Evolutionary conservation across 495 filamentous ascomycete genomes (phyloP), one percentile per base, ranked within the genome.

Genomic region (Filosporella fistucella): DNA sequence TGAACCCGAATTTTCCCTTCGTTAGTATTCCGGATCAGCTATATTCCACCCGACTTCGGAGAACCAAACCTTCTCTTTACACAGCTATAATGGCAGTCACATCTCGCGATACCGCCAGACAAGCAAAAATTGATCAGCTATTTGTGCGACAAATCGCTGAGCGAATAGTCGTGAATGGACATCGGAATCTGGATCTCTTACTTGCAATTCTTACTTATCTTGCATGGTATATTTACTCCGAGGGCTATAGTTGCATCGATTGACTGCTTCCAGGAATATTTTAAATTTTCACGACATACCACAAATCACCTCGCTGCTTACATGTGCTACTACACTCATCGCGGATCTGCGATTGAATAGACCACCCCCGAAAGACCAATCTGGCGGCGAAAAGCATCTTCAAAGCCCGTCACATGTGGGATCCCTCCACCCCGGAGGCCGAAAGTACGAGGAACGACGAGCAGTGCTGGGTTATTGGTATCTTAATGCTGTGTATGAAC

Each of bases 1-100:
- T 54, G 37, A 11, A 10, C 13, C 37, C 18, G 2, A 42, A 42
- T 29, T 58, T 54, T 40, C 55, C 55, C 18, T 58, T 54, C 38
- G 28, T 51, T 17, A 21, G 20, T 20, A 41, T 58, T 8, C 26
- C 45, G 7, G 21, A 35, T 1, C 39, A 23, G 2, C 10, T 37
- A 13, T 20, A 22, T 11, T 50, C 43, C 8, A 24, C n/a, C 3
- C 32, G 39, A 5, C 40, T 58, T 11, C 42, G 36, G 7, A 29
- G 20, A n/a, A 8, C 43, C 7, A 18, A 22, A 16, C 55, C 55
- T 14, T 44, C 36, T 34, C 26, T 54, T 1, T 51, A 36, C 30
- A 54, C 28, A 22, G 28, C 46, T 14, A 40, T 58, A 5, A 41
- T 47, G 13, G 47, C 47, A 17, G 26, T 51, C 17, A n/a, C 55